Conservation (phyloP, 768 basidiomycete species). For the Pleurotus platypus region DNA sequence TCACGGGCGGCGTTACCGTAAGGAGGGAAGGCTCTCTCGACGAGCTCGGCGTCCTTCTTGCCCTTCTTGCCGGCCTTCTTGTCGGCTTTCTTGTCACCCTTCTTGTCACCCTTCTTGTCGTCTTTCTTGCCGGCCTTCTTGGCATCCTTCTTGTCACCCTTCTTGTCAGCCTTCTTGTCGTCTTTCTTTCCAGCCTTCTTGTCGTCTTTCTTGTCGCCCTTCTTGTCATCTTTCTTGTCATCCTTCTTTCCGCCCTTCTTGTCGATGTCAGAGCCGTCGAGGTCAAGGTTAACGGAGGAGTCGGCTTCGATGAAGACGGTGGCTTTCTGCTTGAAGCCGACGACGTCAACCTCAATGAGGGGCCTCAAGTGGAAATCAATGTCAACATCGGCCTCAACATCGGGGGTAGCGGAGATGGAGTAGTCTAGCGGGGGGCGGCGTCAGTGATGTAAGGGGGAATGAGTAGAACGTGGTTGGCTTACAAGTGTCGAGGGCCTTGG, state of each 20-base stretch:
- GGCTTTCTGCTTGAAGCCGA: background rate
- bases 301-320: slow-evolving; percentile 5
- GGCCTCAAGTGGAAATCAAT: slow-evolving; percentile 3
- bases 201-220: background rate
- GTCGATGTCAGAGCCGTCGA: background rate
- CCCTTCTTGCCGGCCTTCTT: background rate
- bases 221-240: background rate
- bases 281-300: slow-evolving; percentile 1
- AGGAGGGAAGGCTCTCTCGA: background rate
- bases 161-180: background rate
- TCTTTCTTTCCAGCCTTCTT: background rate
- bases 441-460: background rate
- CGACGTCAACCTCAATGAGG: slow-evolving; percentile 1
- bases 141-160: background rate
- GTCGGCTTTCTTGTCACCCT: background rate
- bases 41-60: slow-evolving; percentile 1
- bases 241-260: background rate
- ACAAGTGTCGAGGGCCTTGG: slow-evolving; percentile 2
- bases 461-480: background rate
- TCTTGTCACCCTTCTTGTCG: background rate
- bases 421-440: background rate
- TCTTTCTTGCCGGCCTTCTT: background rate
- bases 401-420: slow-evolving; percentile 2
- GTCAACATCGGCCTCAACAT: background rate
- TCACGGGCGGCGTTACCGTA: background rate